These are phyloP conservation scores for Chiua sp. DNA, from an alignment of 1,284 basidiomycete species.

Conservation along the genomic window DNA sequence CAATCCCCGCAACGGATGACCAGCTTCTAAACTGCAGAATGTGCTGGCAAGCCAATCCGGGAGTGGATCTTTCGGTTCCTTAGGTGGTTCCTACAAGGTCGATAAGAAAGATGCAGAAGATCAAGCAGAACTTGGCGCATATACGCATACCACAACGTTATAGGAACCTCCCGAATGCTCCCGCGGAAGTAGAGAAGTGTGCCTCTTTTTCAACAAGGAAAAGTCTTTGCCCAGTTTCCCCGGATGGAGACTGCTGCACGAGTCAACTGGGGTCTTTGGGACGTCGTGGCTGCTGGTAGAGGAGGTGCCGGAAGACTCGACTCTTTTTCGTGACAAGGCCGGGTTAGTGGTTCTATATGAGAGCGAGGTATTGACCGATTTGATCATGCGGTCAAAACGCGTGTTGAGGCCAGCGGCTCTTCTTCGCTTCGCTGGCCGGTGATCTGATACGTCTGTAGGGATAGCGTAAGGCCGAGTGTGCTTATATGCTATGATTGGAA, in stretches of 20 bases:
- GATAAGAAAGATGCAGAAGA: constrained; percentile 19
- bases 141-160: constrained; percentile 37
- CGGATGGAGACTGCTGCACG: constrained; percentile 40
- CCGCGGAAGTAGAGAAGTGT: constrained; percentile 14
- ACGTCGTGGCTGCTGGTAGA: constrained; percentile 48
- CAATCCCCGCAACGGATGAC: constrained; percentile 52
- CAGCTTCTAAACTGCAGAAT: constrained; percentile 44
- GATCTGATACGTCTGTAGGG: constrained; percentile 12
- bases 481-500: background rate
- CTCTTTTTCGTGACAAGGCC: constrained; percentile 32
- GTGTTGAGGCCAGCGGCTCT: constrained; percentile 58
- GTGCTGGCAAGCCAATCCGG: constrained; percentile 55
- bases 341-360: constrained; percentile 25
- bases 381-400: constrained; percentile 69
- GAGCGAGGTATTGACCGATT: constrained; percentile 53
- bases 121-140: constrained; percentile 30
- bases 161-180: constrained; percentile 12
- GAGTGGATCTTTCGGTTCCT: constrained; percentile 31
- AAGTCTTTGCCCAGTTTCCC: constrained; percentile 46
- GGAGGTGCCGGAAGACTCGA: constrained; percentile 49
- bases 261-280: constrained; percentile 50
- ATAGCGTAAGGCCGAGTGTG: constrained; percentile 6
- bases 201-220: constrained; percentile 48
- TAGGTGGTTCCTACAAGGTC: constrained; percentile 20
- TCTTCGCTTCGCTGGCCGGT: constrained; percentile 46